Conservation (phyloP, 2,329 filamentous ascomycete genomes). For the Pseudogymnoascus sp. region DNA sequence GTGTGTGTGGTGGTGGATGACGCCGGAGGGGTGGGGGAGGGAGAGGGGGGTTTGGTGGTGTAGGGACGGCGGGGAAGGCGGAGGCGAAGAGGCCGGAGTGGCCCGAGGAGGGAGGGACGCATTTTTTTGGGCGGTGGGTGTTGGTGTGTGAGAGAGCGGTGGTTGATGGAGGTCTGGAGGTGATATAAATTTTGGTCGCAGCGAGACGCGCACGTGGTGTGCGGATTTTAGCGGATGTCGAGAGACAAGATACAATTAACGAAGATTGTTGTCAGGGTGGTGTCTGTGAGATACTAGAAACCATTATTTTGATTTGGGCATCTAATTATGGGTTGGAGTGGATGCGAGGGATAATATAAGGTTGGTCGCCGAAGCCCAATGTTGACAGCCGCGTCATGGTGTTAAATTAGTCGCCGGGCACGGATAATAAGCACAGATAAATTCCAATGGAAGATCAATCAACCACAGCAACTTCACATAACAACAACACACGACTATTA, state of each 20-base stretch:
- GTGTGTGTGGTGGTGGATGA: slow-evolving; percentile 5
- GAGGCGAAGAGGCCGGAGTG: not conserved
- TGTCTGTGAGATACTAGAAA: not conserved
- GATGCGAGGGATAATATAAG: not conserved
- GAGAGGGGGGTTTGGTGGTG: slow-evolving; percentile 2
- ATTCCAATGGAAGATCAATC: not conserved
- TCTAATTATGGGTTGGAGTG: not conserved
- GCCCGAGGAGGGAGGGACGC: not conserved
- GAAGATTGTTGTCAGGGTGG: not conserved
- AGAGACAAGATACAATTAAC: not conserved
- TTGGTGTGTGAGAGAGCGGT: not conserved
- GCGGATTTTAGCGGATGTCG: not conserved
- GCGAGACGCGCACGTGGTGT: not conserved
- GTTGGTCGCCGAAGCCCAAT: not conserved
- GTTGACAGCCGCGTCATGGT: not conserved
- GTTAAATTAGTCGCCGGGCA: not conserved
- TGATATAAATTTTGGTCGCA: not conserved
- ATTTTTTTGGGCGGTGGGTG: not conserved
- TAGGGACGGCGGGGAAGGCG: not conserved
- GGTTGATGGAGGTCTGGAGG: not conserved
- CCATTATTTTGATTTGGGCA: not conserved
- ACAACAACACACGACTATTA: not conserved
- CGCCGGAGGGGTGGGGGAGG: not conserved
- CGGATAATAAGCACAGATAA: slow-evolving; percentile 1
- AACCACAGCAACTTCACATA: not conserved